Conservation (phyloP, 2,329 filamentous ascomycete species). For the Calonectria henricotiae region DNA sequence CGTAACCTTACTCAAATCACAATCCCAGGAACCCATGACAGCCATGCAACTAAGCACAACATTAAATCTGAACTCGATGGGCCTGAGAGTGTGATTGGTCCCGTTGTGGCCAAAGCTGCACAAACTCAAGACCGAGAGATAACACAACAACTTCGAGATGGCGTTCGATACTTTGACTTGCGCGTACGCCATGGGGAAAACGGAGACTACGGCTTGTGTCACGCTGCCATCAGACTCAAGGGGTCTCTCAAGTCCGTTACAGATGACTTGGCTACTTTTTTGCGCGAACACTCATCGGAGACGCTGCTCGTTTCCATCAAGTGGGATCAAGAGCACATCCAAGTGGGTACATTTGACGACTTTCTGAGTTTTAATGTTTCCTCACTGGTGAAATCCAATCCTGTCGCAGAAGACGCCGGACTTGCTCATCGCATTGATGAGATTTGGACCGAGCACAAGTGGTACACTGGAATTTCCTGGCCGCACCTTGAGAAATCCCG, state of each 20-base stretch:
- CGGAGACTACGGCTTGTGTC: constrained; percentile 19
- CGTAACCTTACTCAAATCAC: constrained; percentile 22
- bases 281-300: constrained; percentile 4
- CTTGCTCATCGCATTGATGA: constrained; percentile 16
- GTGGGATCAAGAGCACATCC: constrained; percentile 21
- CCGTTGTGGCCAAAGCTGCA: constrained; percentile 12
- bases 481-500: constrained; percentile 16
- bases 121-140: constrained; percentile 6
- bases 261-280: background rate
- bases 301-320: constrained; percentile 16
- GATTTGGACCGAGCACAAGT: constrained; percentile 25
- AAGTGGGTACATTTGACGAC: constrained; percentile 4
- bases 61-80: constrained; percentile 12
- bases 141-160: background rate
- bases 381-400: constrained; percentile 11
- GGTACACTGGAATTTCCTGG: constrained; percentile 18
- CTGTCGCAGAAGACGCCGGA: background rate
- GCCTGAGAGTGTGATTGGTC: background rate
- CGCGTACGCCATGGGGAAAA: constrained; percentile 16
- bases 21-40: constrained; percentile 27
- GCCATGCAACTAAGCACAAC: constrained; percentile 20
- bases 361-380: constrained; percentile 13
- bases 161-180: constrained; percentile 15
- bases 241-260: constrained; percentile 3
- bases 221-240: constrained; percentile 11